Evolutionary conservation across 805 yeast genomes (phyloP).

Genomic region (Kodamaea nitidulidarum): DNA sequence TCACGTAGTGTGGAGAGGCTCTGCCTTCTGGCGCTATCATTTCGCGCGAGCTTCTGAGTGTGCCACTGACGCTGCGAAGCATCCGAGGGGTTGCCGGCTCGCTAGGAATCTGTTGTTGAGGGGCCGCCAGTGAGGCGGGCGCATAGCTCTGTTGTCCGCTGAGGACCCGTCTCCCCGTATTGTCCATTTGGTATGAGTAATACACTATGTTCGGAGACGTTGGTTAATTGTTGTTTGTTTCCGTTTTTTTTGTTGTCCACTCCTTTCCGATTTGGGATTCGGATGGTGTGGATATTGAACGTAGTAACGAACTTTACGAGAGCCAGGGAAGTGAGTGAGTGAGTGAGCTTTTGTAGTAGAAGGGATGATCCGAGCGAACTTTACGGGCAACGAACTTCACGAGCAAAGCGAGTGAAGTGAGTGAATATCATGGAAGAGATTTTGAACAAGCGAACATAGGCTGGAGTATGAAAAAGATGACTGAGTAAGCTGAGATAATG

Average conservation of each 20-base stretch:
- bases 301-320: too few species aligned
- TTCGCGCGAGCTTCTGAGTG: slow-evolving; percentile 13
- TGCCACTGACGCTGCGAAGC: slow-evolving; percentile 55
- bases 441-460: too few species aligned
- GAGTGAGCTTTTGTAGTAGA: too few species aligned
- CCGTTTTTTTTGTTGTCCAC: slow-evolving; percentile 3
- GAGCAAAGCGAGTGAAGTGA: too few species aligned
- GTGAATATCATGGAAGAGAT: too few species aligned
- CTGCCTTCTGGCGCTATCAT: slow-evolving; percentile 4
- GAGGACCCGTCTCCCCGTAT: slow-evolving; percentile 3
- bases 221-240: slow-evolving; percentile 3
- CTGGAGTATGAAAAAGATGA: too few species aligned
- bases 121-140: neutral
- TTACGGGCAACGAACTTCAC: too few species aligned
- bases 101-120: slow-evolving; percentile 12
- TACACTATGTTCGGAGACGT: slow-evolving; percentile 1
- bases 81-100: slow-evolving; percentile 68
- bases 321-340: too few species aligned
- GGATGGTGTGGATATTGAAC: too few species aligned
- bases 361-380: too few species aligned
- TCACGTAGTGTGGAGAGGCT: slow-evolving; percentile 9
- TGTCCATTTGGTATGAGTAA: neutral
- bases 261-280: slow-evolving; percentile 2
- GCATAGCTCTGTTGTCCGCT: slow-evolving; percentile 1
- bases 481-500: too few species aligned